phyloP scores from a whole-genome alignment of 139 green algal species.

The Micromonas pusilla region DNA sequence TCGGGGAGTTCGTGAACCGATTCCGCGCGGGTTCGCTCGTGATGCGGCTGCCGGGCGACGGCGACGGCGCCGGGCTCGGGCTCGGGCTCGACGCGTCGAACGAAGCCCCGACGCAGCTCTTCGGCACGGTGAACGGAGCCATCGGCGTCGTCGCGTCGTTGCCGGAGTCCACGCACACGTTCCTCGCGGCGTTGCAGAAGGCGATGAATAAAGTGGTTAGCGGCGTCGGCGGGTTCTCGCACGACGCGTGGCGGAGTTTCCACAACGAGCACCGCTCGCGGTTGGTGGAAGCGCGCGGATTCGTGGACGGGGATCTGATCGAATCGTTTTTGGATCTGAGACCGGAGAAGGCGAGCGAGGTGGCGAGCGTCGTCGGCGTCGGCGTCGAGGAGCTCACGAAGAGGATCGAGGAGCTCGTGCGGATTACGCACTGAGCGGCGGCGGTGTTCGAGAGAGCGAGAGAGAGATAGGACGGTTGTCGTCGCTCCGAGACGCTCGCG shows the following conservation, averaged over 20 bases:
- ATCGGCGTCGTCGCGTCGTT: conserved; percentile 83
- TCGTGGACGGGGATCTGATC: conserved; percentile 93
- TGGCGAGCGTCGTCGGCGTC: conserved; percentile 27
- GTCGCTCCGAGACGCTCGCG: too few species aligned
- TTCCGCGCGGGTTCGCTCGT: conserved; percentile 83
- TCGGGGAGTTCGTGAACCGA: conserved; percentile 88
- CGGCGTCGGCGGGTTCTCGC: conserved; percentile 80
- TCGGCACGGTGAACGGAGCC: conserved; percentile 78
- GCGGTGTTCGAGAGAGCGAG: too few species aligned
- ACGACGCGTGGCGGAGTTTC: conserved; percentile 76
- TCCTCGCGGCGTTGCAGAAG: conserved; percentile 64
- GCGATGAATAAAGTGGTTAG: conserved; percentile 47
- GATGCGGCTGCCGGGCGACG: conserved; percentile 83
- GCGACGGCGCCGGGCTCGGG: conserved; percentile 29
- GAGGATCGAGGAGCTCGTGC: conserved; percentile 39
- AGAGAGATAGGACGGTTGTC: too few species aligned
- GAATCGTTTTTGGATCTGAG: conserved; percentile 86
- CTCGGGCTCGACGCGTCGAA: background rate
- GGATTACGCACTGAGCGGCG: conserved; percentile 24
- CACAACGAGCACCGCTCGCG: background rate
- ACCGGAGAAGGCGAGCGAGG: conserved; percentile 44
- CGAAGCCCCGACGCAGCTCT: conserved; percentile 71
- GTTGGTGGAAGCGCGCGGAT: conserved; percentile 35
- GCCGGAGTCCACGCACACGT: conserved; percentile 55
- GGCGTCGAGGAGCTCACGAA: conserved; percentile 35